Conservation (phyloP, 495 filamentous ascomycete species). For the Oleoguttula mirabilis region DNA sequence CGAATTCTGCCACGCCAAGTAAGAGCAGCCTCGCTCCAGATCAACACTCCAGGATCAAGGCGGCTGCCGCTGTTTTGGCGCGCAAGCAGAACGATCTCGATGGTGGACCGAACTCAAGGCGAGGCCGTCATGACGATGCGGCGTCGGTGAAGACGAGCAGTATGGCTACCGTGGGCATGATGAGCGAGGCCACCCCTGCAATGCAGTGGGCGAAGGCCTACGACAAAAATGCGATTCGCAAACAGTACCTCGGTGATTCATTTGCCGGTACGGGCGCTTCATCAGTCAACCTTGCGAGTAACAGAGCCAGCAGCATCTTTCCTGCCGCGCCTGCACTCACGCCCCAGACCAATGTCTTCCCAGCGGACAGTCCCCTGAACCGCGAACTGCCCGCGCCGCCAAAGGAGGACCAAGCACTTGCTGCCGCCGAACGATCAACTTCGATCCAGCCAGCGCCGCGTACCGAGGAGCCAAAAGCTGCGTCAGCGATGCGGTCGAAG, state of each 20-base stretch:
- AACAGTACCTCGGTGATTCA: constrained; percentile 63
- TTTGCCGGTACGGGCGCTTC: constrained; percentile 49
- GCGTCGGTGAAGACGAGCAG: constrained; percentile 73
- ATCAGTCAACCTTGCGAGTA: constrained; percentile 9
- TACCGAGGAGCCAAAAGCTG: background rate
- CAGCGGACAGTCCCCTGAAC: background rate
- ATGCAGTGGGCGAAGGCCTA: constrained; percentile 92
- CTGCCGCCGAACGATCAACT: too few relatives aligned
- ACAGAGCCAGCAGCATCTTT: constrained; percentile 8
- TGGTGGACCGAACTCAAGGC: constrained; percentile 34
- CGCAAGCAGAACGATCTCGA: constrained; percentile 52
- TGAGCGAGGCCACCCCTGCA: constrained; percentile 79
- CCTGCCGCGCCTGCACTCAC: constrained; percentile 8
- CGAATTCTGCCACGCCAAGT: constrained; percentile 40
- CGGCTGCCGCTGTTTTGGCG: constrained; percentile 64
- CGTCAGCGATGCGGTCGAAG: background rate
- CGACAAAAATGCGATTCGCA: constrained; percentile 71
- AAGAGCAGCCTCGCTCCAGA: constrained; percentile 85
- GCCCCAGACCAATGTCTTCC: constrained; percentile 1
- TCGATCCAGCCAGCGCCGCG: too few relatives aligned
- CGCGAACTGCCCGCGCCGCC: constrained; percentile 19
- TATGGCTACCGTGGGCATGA: constrained; percentile 77
- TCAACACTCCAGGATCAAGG: constrained; percentile 84
- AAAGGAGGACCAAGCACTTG: constrained; percentile 4
- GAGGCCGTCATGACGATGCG: constrained; percentile 37